Base-by-base conservation (phyloP, 2,329 filamentous ascomycete species). In the Talaromyces sp. region DNA sequence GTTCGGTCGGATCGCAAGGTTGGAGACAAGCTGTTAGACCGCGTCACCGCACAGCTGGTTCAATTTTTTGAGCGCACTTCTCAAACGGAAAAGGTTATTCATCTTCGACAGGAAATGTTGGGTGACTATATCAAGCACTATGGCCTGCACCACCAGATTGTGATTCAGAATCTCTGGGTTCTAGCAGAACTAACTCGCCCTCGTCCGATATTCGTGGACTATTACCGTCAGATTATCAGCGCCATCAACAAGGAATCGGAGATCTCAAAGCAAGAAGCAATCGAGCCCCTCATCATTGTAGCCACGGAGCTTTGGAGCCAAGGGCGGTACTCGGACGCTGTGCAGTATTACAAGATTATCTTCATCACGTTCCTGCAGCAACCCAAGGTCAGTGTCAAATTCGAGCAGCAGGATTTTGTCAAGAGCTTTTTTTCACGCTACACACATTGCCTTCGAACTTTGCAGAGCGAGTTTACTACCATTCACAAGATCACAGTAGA, bases 251-350 rank as follows among this genome's bases (percentile, higher is more conserved):
- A 76, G 63, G 69, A 71, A 43, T 65, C 70, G 0, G 63, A 70
- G 6, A 66, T 62, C 19, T 73, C 70, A 63, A 71, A 73, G 21
- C 69, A 68, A 0, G 75, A 77, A 9, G 74, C 75, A 2, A 68
- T 78, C 35, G 72, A 77, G 63, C 71, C 75, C 1, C 61, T 76
- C 5, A 58, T 72, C 17, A 71, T 74, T 51, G 73, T 78, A 13
- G 69, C 73, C 2, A 73, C 68, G 2, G 75, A 77, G 60, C 67
- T 76, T 2, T 77, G 70, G 69, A 73, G 66, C 58, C 74, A 75
- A 59, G 75, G 67, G 13, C 71, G 69, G 9, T 74, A 74, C 63
- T 68, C 71, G 1, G 76, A 78, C 32, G 73, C 75, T 1, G 57
- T 75, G 27, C 62, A 65, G 0, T 71, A 73, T 62, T 77, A 69